A percentile compares a stretch with the other conserved stretches of the same genome.
These are phyloP conservation scores for Mucor racemosus DNA, from an alignment of 371 early-diverging fungal species.

Conservation along the genomic window DNA sequence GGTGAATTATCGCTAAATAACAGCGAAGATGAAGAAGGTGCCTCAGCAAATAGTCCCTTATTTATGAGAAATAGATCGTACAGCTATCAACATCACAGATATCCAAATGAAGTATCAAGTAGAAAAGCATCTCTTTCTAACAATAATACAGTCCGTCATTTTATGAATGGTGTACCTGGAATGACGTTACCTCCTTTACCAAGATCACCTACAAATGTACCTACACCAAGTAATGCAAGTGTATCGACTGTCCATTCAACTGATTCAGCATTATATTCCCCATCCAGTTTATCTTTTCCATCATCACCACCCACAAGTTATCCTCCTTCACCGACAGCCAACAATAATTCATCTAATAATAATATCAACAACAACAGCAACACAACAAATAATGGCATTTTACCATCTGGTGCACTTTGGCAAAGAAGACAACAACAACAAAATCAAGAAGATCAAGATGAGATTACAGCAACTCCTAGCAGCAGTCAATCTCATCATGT, in stretches of 20 bases:
- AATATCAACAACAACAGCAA: neutral
- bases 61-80: conserved; percentile 19
- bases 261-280: conserved; percentile 6
- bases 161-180: conserved; percentile 29
- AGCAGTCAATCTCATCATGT: conserved; percentile 24
- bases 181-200: conserved; percentile 59
- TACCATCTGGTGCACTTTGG: conserved; percentile 30
- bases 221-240: conserved; percentile 14
- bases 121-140: conserved; percentile 21
- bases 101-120: conserved; percentile 11
- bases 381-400: conserved; percentile 6
- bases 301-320: conserved; percentile 56
- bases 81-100: conserved; percentile 24
- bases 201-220: conserved; percentile 34
- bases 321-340: conserved; percentile 46
- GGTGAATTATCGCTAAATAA: neutral
- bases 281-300: conserved; percentile 30
- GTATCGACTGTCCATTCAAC: conserved; percentile 18
- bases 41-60: conserved; percentile 4
- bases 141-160: conserved; percentile 18
- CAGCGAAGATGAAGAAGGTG: conserved; percentile 26
- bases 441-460: neutral
- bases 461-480: neutral
- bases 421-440: conserved; percentile 27
- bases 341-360: conserved; percentile 18